Percentiles rank a stretch among this genome's conserved stretches.
phyloP scores from a whole-genome alignment of 352 stramenopile genomes.

The Pythium angustatum region DNA sequence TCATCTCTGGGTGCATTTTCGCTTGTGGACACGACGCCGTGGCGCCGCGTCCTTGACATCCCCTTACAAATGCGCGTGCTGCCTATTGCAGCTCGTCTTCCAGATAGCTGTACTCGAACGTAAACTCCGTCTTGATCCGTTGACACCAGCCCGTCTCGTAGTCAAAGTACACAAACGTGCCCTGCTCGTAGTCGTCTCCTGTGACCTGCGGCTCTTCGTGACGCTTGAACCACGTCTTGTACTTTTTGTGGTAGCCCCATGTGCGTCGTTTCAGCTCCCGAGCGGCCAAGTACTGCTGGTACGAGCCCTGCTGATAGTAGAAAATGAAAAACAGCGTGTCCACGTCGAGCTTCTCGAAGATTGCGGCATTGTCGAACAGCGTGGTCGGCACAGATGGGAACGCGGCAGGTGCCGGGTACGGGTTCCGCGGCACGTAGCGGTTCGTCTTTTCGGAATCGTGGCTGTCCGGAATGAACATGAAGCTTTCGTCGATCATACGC shows the following conservation, averaged over 20 bases:
- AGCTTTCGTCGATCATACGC: constrained; percentile 86
- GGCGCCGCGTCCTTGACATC: too few species aligned
- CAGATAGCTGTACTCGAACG: constrained; percentile 98
- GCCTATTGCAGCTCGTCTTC: constrained; percentile 86
- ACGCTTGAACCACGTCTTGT: constrained; percentile 99
- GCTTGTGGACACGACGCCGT: too few species aligned
- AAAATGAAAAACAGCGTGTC: constrained; percentile 99
- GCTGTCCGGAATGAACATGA: constrained; percentile 90
- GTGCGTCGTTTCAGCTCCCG: constrained; percentile 98
- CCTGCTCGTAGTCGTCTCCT: constrained; percentile 99
- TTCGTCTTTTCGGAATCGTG: constrained; percentile 90
- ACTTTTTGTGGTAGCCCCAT: constrained; percentile 99
- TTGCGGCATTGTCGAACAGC: constrained; percentile 92
- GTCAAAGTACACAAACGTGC: constrained; percentile 99
- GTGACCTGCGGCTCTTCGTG: constrained; percentile 96
- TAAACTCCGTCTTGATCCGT: constrained; percentile 99
- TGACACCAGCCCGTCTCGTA: constrained; percentile 99
- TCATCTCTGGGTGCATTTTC: not conserved
- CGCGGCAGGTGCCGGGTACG: constrained; percentile 90
- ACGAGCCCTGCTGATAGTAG: constrained; percentile 99
- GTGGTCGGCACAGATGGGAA: constrained; percentile 90
- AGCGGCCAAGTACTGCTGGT: constrained; percentile 98
- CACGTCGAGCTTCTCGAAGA: constrained; percentile 98
- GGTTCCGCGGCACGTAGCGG: constrained; percentile 94
- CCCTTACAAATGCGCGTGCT: too few species aligned